Evolutionary conservation across 345 rosid species (phyloP), one percentile per base, ranked within the genome.

Genomic region (Lenwebbia sp.): DNA sequence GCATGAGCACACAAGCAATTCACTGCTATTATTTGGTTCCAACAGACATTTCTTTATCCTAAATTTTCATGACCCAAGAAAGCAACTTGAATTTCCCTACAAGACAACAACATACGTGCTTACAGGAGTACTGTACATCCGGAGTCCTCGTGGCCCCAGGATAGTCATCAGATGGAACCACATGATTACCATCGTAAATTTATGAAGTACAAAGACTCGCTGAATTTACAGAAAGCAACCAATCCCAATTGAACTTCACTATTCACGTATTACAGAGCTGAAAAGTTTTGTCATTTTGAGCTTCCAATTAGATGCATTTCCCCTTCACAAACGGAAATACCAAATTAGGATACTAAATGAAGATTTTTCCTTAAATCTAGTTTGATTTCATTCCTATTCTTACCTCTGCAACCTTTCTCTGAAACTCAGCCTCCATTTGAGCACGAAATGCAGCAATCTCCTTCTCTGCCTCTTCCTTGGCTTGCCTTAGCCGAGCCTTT

Each of bases 391-490:
- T 44, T 53, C 57, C 65, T n/a, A 54, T 82, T 84, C 89, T 89
- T 83, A 95, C 98, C 96, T 90, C 96, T 47, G 93, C 90, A 58
- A 95, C 87, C 88, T 93, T 94, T 87, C 88, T 93, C 91, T 95
- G 97, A 89, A 92, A 97, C 55, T 92, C 93, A 60, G 88, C 88
- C 88, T 97, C 98, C 84, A 94, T 90, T 55, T 88, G 95, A 82
- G 95, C 92, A 83, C 94, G 96, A 84, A 88, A 95, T 23, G 91
- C 92, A 88, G 95, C 88, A 87, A 94, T 82, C 90, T 95, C 97
- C 88, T 87, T 95, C 84, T 93, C 97, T 65, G 96, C 97, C 88
- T 95, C 97, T 84, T 96, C 98, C 90, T 96, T 95, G 88, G 99
- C 98, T 89, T 92, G 97, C 88, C 92, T 96, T 88, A 97, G 86